phyloP scores from a whole-genome alignment of 2,329 filamentous ascomycete genomes.

The Cucurbitaria berberidis region DNA sequence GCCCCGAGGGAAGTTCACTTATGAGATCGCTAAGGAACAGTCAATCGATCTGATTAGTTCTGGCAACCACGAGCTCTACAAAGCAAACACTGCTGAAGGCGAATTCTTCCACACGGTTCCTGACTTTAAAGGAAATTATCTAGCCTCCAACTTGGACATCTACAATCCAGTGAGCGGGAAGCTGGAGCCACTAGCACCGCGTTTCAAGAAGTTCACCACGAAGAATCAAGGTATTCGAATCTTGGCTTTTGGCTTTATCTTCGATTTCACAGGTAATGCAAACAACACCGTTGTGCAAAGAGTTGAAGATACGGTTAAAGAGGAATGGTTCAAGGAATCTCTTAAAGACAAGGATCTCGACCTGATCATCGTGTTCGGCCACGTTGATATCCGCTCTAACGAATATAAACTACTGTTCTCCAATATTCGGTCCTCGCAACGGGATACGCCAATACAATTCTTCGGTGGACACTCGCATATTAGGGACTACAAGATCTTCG shows the following conservation, averaged over 20 bases:
- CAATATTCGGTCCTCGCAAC: constrained; percentile 76
- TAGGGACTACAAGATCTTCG: constrained; percentile 80
- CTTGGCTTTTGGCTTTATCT: constrained; percentile 91
- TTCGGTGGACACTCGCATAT: constrained; percentile 93
- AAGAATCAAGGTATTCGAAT: constrained; percentile 85
- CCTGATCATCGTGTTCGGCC: constrained; percentile 84
- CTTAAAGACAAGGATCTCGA: constrained; percentile 81
- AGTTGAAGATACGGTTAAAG: constrained; percentile 79
- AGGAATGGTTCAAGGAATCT: constrained; percentile 87
- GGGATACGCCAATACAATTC: constrained; percentile 85
- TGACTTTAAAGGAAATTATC: constrained; percentile 78
- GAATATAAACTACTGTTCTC: constrained; percentile 81
- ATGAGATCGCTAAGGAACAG: constrained; percentile 84
- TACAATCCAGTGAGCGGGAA: constrained; percentile 74
- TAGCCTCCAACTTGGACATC: constrained; percentile 94
- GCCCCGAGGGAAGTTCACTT: constrained; percentile 87
- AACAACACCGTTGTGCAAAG: constrained; percentile 87
- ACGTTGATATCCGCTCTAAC: constrained; percentile 79
- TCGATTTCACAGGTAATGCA: constrained; percentile 88
- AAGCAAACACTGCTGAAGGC: constrained; percentile 74
- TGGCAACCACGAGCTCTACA: constrained; percentile 96
- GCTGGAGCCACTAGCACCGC: constrained; percentile 75
- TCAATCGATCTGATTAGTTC: constrained; percentile 82
- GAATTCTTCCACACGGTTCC: constrained; percentile 83
- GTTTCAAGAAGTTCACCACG: constrained; percentile 89